Percentiles rank a stretch among this genome's conserved stretches.
These are phyloP conservation scores for Kwoniella bestiolae DNA, from an alignment of 768 basidiomycete genomes.

Conservation along the genomic window DNA sequence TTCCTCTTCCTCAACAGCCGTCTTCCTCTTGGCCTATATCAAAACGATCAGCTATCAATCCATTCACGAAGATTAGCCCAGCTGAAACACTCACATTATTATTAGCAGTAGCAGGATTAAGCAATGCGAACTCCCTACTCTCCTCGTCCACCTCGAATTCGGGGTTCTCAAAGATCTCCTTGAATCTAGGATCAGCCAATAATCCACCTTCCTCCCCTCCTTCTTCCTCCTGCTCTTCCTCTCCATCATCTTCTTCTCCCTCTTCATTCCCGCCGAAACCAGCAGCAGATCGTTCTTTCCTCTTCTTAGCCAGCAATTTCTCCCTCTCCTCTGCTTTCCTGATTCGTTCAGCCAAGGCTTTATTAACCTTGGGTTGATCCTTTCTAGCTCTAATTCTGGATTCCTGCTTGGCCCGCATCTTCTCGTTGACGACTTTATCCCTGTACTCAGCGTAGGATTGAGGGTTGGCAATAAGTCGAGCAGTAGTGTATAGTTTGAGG, in stretches of 20 bases:
- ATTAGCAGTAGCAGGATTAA: constrained; percentile 81
- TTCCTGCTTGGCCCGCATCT: constrained; percentile 92
- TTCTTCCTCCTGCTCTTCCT: constrained; percentile 17
- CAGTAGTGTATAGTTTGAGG: constrained; percentile 92
- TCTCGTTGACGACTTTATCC: constrained; percentile 81
- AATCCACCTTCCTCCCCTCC: constrained; percentile 32
- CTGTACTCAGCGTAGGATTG: constrained; percentile 94
- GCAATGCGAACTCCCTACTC: constrained; percentile 83
- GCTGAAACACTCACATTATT: constrained; percentile 59
- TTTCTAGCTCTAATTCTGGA: constrained; percentile 86
- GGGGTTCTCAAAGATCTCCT: constrained; percentile 84
- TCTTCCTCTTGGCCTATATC: constrained; percentile 63
- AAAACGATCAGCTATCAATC: constrained; percentile 8
- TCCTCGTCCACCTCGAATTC: constrained; percentile 90
- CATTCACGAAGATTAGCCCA: constrained; percentile 10
- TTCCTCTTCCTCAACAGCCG: constrained; percentile 84
- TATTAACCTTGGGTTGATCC: constrained; percentile 74
- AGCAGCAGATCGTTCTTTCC: constrained; percentile 61
- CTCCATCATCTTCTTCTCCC: constrained; percentile 46
- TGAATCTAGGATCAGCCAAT: constrained; percentile 80
- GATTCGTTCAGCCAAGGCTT: constrained; percentile 84
- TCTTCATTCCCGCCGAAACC: constrained; percentile 52
- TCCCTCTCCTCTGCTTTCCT: constrained; percentile 61
- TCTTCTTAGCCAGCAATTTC: constrained; percentile 63
- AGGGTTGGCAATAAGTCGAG: constrained; percentile 92